phyloP scores from a whole-genome alignment of 768 basidiomycete genomes.

The Amanita inopinata region DNA sequence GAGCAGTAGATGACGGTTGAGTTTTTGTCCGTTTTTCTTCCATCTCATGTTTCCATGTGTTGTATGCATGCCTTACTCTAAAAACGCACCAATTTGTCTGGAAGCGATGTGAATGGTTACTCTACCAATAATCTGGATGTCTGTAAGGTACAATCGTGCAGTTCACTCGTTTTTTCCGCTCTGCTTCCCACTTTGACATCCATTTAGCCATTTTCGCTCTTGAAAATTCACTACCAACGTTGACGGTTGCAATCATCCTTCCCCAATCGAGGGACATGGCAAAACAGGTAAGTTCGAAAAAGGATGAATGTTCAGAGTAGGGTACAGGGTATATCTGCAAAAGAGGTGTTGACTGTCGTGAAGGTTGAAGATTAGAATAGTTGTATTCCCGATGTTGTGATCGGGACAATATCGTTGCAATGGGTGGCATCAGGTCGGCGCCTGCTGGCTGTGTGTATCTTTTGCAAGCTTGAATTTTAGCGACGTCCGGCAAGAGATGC shows the following conservation, averaged over 20 bases:
- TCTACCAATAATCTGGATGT: slow-evolving; percentile 40
- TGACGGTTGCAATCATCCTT: slow-evolving; percentile 93
- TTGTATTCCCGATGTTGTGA: slow-evolving; percentile 64
- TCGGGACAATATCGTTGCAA: slow-evolving; percentile 58
- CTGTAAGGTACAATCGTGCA: slow-evolving; percentile 29
- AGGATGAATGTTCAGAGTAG: slow-evolving; percentile 95
- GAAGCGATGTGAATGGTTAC: slow-evolving; percentile 1
- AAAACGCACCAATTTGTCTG: not conserved
- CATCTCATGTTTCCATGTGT: slow-evolving; percentile 23
- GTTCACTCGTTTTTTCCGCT: slow-evolving; percentile 49
- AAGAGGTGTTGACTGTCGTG: slow-evolving; percentile 58
- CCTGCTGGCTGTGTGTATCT: slow-evolving; percentile 65
- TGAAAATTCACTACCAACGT: slow-evolving; percentile 64
- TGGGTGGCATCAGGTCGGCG: slow-evolving; percentile 48
- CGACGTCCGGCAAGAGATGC: not conserved
- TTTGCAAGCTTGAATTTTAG: not conserved
- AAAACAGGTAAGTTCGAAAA: slow-evolving; percentile 93
- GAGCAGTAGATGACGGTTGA: slow-evolving; percentile 40
- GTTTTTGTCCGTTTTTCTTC: slow-evolving; percentile 16
- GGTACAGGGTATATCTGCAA: slow-evolving; percentile 76
- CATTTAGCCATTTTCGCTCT: slow-evolving; percentile 83
- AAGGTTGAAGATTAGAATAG: slow-evolving; percentile 53
- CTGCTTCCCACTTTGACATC: slow-evolving; percentile 84
- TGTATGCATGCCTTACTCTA: slow-evolving; percentile 29
- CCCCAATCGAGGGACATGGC: slow-evolving; percentile 80